These are phyloP conservation scores for Ricinus communis DNA, from an alignment of 345 rosid species.

Conservation along the genomic window DNA sequence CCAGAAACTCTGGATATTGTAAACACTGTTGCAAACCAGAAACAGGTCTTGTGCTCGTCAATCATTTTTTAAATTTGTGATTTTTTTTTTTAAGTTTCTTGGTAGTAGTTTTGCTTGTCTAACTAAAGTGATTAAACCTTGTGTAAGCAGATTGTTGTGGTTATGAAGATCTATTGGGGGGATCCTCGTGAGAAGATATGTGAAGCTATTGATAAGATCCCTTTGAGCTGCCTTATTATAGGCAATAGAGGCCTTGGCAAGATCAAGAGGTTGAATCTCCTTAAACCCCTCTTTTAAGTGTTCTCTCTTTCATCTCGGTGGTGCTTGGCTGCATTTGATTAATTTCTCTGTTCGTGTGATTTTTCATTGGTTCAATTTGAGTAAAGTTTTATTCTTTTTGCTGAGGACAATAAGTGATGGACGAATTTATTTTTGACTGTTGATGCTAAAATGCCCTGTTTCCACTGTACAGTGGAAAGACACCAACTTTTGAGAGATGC, in stretches of 20 bases:
- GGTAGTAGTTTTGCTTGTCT: neutral
- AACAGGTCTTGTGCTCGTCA: slow-evolving; percentile 35
- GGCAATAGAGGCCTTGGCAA: slow-evolving; percentile 87
- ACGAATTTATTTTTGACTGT: too few species aligned
- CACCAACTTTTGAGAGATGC: too few species aligned
- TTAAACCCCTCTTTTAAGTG: neutral
- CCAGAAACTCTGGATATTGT: slow-evolving; percentile 67
- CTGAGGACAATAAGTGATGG: too few species aligned
- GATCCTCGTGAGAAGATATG: slow-evolving; percentile 84
- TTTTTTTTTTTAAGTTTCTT: neutral
- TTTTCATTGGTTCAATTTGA: too few species aligned
- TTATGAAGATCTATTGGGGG: slow-evolving; percentile 82
- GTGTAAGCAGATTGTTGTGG: slow-evolving; percentile 35
- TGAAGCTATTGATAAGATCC: slow-evolving; percentile 71
- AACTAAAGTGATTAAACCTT: neutral
- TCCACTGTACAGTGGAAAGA: too few species aligned
- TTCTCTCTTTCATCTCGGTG: neutral
- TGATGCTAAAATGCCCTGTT: too few species aligned
- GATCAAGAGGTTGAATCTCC: slow-evolving; percentile 53
- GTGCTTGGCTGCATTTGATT: too few species aligned
- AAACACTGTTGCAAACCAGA: slow-evolving; percentile 53
- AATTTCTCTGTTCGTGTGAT: neutral
- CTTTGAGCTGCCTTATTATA: slow-evolving; percentile 65
- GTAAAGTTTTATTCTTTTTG: too few species aligned
- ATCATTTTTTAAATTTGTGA: too few species aligned